These are phyloP conservation scores for Plantago coronopus DNA, from an alignment of 305 asterid genomes.

Conservation along the genomic window DNA sequence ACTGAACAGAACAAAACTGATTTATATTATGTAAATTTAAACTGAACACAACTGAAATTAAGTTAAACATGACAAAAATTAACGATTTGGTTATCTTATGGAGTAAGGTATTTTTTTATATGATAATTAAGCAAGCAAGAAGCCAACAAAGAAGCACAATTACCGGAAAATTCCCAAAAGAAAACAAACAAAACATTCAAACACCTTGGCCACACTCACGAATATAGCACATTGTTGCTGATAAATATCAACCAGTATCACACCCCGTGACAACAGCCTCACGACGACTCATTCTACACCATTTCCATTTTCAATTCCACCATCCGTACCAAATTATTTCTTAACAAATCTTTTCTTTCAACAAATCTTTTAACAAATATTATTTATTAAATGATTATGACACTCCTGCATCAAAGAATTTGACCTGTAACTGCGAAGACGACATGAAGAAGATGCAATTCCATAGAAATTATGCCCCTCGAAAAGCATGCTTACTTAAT, in stretches of 20 bases:
- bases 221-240: neutral
- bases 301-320: neutral
- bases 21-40: too few species aligned
- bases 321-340: neutral
- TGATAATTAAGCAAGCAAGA: too few species aligned
- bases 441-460: slow-evolving; percentile 2
- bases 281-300: slow-evolving; percentile 2
- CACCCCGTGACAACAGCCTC: slow-evolving; percentile 4
- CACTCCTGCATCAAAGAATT: slow-evolving; percentile 5
- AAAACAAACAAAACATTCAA: slow-evolving; percentile 1
- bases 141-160: too few species aligned
- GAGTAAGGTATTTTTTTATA: too few species aligned
- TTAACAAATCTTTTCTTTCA: too few species aligned
- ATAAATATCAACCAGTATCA: neutral
- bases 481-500: too few species aligned
- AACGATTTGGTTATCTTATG: too few species aligned
- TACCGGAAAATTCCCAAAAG: neutral
- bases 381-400: slow-evolving; percentile 6
- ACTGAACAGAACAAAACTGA: too few species aligned
- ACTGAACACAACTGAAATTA: too few species aligned
- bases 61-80: too few species aligned
- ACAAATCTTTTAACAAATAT: neutral
- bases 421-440: slow-evolving; percentile 1
- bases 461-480: neutral
- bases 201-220: neutral